phyloP scores from a whole-genome alignment of 371 early-diverging fungal species.

The Circinella umbellata region DNA sequence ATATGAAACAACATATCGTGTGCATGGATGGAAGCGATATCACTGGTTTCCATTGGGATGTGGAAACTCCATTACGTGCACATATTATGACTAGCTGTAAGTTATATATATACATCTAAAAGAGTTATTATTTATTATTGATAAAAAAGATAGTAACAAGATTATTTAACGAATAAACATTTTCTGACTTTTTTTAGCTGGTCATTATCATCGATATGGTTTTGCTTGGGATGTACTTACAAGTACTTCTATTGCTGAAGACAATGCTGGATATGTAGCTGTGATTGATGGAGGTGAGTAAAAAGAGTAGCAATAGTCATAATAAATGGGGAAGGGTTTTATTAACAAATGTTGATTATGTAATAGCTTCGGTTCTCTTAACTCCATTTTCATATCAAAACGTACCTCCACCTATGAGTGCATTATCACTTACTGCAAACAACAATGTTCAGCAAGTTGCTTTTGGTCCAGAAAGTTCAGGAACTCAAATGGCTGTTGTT shows the following conservation, averaged over 20 bases:
- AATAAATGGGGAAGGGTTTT: not conserved
- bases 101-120: not conserved
- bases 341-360: not conserved
- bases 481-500: constrained; percentile 75
- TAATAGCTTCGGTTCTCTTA: constrained; percentile 56
- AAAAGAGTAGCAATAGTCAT: not conserved
- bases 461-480: constrained; percentile 64
- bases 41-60: constrained; percentile 71
- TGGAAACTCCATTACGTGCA: constrained; percentile 65
- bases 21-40: constrained; percentile 42
- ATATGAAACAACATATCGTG: constrained; percentile 83
- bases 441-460: constrained; percentile 63
- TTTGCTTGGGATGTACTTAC: constrained; percentile 64
- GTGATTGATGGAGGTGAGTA: constrained; percentile 75
- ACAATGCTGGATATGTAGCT: constrained; percentile 71
- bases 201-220: constrained; percentile 57
- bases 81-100: constrained; percentile 55
- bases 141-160: not conserved
- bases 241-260: constrained; percentile 55
- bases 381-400: constrained; percentile 90
- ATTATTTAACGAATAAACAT: not conserved
- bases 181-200: constrained; percentile 25
- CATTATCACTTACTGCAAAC: constrained; percentile 45
- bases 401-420: constrained; percentile 95
- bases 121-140: too few species aligned